A percentile compares a stretch with the other conserved stretches of the same genome.
These are phyloP conservation scores for Colletotrichum sojae DNA, from an alignment of 2,329 filamentous ascomycete species.

Conservation along the genomic window DNA sequence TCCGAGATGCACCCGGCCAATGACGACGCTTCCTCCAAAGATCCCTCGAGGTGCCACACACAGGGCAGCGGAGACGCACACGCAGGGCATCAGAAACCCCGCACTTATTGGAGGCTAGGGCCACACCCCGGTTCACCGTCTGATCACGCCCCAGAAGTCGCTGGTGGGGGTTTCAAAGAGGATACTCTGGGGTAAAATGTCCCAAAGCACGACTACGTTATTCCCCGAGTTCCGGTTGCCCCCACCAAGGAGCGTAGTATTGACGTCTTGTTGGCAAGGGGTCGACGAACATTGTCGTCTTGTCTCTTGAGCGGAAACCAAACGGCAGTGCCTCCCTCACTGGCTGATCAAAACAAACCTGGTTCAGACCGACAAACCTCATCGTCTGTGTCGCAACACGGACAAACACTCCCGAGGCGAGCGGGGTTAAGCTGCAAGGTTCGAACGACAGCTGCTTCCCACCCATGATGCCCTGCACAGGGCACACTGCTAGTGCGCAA, in stretches of 20 bases:
- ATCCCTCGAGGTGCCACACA: conserved; percentile 18
- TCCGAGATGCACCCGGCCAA: conserved; percentile 16
- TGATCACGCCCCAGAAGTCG: conserved; percentile 1
- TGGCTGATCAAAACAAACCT: too few relatives aligned
- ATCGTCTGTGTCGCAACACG: too few relatives aligned
- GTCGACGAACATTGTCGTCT: too few relatives aligned
- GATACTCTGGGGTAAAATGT: conserved; percentile 31
- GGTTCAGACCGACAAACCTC: too few relatives aligned
- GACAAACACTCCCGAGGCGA: too few relatives aligned
- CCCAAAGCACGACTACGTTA: conserved; percentile 9
- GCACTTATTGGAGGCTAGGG: conserved; percentile 1
- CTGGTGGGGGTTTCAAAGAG: conserved; percentile 13
- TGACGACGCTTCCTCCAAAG: not conserved
- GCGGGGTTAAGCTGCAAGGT: too few relatives aligned
- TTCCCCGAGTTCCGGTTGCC: not conserved
- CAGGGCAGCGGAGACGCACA: conserved; percentile 39
- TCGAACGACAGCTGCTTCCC: too few relatives aligned
- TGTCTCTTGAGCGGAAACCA: too few relatives aligned
- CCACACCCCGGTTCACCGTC: conserved; percentile 15
- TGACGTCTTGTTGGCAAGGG: not conserved
- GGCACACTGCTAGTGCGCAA: not conserved
- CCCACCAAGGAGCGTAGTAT: not conserved
- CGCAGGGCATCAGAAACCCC: conserved; percentile 44
- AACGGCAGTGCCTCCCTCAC: too few relatives aligned
- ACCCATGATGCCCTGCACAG: conserved; percentile 19